Evolutionary conservation across 805 yeast genomes (phyloP), one percentile per base, ranked within the genome.

Genomic region (Lipomyces spencermartinsiae): DNA sequence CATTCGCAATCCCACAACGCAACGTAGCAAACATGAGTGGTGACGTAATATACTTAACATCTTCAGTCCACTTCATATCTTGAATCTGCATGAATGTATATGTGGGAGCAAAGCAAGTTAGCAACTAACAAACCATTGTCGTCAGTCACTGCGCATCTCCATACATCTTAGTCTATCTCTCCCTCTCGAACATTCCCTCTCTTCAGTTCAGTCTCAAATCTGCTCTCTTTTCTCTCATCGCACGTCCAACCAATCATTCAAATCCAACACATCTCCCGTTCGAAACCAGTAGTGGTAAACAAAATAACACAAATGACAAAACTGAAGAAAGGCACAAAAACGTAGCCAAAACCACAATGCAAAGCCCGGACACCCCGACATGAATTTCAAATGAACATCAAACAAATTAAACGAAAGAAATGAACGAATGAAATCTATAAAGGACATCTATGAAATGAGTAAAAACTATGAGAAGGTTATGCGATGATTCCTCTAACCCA

Each of bases 401-500:
- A 34, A 35, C 53, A 37, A n/a, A 56, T 35, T 46, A 34, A 19
- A 39, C 29, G 31, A 53, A 34, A 12, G 37, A n/a, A 12, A 16
- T n/a, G 16, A n/a, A 37, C 10, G 43, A 19, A 25, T 9, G 22
- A 10, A 4, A 39, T 29, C 59, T 54, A 49, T 19, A 35, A 56
- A 46, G 14, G 37, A 16, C 14, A 43, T 43, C 49, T 43, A 43
- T 43, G 8, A 43, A n/a, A 43, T 6, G 49, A 43, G 8, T 9
- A 12, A 37, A 43, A 16, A 25, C 29, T 3, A 3, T 25, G 29
- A 25, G 29, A 25, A 25, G 29, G 3, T 25, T 53, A 58, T 37
- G 31, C 54, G 25, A 61, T 58, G 19, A 64, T 49, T 6, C 68
- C 61, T 16, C 64, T 60, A 31, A 75, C 67, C 77, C 77, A 75